Percentiles rank a stretch among this genome's conserved stretches.
Conservation (phyloP, 176 grass and related monocot genomes). For the Musa schizocarpa region DNA sequence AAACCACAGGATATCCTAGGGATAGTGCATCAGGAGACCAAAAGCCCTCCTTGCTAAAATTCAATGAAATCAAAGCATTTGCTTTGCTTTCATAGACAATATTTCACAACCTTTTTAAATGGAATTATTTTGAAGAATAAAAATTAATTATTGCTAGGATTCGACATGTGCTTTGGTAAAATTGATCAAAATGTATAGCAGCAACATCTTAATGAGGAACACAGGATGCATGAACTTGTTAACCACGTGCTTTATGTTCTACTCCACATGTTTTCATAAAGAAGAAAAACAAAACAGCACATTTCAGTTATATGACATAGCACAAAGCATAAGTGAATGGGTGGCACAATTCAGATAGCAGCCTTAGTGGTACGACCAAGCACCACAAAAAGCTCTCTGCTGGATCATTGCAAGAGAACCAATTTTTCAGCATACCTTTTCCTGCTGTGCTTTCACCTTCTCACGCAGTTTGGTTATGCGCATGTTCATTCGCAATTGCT, state of each 20-base stretch:
- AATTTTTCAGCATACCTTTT: conserved; percentile 49
- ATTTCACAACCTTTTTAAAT: neutral
- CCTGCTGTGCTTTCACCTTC: conserved; percentile 79
- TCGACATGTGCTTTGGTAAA: neutral
- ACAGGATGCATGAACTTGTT: neutral
- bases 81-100: neutral
- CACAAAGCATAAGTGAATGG: neutral
- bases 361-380: neutral
- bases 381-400: neutral
- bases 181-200: neutral
- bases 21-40: too few relatives aligned
- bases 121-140: neutral
- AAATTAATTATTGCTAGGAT: too few relatives aligned
- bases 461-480: conserved; percentile 81
- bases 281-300: neutral
- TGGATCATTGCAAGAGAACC: neutral
- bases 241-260: neutral
- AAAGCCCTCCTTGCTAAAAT: too few relatives aligned
- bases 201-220: neutral
- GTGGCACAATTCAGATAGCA: neutral
- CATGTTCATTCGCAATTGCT: conserved; percentile 95
- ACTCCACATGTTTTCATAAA: neutral
- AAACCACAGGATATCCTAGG: too few relatives aligned
- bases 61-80: neutral
- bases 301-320: neutral